A percentile compares a stretch with the other conserved stretches of the same genome.
Conservation (phyloP, 495 filamentous ascomycete genomes). For the Hypomontagnella monticulosa region DNA sequence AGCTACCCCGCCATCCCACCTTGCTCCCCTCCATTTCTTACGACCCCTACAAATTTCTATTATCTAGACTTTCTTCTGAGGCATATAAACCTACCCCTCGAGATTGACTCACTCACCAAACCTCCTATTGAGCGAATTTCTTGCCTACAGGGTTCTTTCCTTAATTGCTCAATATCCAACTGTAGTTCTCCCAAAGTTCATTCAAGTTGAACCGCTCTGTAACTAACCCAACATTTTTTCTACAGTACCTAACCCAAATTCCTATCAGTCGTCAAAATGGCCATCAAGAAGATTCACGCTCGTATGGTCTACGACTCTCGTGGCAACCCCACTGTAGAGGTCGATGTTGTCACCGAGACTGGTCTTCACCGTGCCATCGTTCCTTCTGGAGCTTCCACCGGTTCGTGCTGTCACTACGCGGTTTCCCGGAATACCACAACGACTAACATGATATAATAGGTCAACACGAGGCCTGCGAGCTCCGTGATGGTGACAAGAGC, state of each 20-base stretch:
- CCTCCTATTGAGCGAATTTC: conserved; percentile 38
- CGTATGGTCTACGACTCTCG: conserved; percentile 99
- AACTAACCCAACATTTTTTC: conserved; percentile 27
- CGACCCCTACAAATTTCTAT: conserved; percentile 31
- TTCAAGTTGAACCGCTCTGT: conserved; percentile 8
- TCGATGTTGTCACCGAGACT: conserved; percentile 95
- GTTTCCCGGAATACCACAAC: conserved; percentile 15
- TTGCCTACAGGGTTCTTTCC: conserved; percentile 1
- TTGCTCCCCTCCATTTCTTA: conserved; percentile 25
- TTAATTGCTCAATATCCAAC: conserved; percentile 12
- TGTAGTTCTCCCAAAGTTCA: conserved; percentile 7
- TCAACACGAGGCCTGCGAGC: conserved; percentile 97
- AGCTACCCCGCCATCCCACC: conserved; percentile 48
- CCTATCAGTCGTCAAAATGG: conserved; percentile 68
- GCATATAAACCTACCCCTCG: conserved; percentile 42
- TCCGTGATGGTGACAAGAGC: conserved; percentile 97
- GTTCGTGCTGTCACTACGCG: conserved; percentile 59
- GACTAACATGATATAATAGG: conserved; percentile 61
- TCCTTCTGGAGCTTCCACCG: conserved; percentile 96
- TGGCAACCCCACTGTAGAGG: conserved; percentile 92
- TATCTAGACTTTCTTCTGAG: conserved; percentile 34
- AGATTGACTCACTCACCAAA: conserved; percentile 16
- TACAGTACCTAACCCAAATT: conserved; percentile 21
- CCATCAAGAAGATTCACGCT: conserved; percentile 98
- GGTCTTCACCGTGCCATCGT: conserved; percentile 99